A percentile compares a stretch with the other conserved stretches of the same genome.
Evolutionary conservation across 208 protist species (phyloP).

Genomic region (Acanthamoeba royreba): DNA sequence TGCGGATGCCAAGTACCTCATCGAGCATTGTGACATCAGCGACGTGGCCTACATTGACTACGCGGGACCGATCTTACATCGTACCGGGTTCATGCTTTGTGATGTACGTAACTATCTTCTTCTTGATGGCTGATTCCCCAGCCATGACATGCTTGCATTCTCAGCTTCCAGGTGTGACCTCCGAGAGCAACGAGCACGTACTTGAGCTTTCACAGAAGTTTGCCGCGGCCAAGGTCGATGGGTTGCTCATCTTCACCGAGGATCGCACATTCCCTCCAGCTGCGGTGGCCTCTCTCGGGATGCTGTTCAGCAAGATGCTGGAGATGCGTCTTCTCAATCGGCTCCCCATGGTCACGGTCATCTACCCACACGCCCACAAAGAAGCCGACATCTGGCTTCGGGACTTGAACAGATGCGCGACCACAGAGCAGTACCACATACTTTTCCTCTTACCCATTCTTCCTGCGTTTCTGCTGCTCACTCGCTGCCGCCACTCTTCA

Average conservation of each 20-base stretch:
- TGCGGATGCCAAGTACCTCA: not conserved
- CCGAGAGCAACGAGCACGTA: not conserved
- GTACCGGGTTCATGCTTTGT: not conserved
- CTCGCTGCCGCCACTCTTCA: not conserved
- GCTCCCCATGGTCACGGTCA: not conserved
- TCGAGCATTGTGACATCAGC: not conserved
- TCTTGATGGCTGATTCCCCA: not conserved
- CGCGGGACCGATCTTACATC: not conserved
- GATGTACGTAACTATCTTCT: not conserved
- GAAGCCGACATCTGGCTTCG: not conserved
- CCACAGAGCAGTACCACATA: not conserved
- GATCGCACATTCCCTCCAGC: not conserved
- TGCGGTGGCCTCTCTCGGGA: not conserved
- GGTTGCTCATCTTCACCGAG: not conserved
- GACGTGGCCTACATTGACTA: not conserved
- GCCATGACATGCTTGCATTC: not conserved
- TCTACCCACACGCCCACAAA: not conserved
- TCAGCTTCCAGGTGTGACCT: not conserved
- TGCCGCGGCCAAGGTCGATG: not conserved
- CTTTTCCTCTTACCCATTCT: not conserved
- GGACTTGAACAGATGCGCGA: not conserved
- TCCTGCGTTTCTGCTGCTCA: not conserved
- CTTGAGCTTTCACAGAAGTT: not conserved
- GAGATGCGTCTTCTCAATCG: not conserved
- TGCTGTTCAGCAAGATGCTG: not conserved